A percentile compares a stretch with the other conserved stretches of the same genome.
Conservation (phyloP, 2,329 filamentous ascomycete genomes). For the Zasmidium cellare region DNA sequence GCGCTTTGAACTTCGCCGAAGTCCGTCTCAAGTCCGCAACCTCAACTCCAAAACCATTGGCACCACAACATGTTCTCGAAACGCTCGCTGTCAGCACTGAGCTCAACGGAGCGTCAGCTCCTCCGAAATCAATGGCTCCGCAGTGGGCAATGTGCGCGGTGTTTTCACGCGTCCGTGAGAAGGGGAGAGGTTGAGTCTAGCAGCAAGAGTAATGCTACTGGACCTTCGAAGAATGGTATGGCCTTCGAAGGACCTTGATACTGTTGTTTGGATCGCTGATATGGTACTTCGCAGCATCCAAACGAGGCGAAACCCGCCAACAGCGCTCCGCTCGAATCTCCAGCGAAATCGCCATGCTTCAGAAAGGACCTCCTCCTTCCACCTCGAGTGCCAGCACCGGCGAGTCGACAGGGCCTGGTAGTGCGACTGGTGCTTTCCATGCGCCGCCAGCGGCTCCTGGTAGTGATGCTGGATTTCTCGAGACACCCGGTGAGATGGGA, state of each 20-base stretch:
- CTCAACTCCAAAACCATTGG: constrained; percentile 4
- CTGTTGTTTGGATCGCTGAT: neutral
- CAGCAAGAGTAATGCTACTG: constrained; percentile 9
- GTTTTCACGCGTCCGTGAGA: constrained; percentile 21
- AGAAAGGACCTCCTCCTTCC: constrained; percentile 24
- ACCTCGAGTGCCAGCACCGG: neutral
- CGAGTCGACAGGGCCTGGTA: constrained; percentile 13
- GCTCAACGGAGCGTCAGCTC: constrained; percentile 21
- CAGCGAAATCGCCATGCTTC: constrained; percentile 27
- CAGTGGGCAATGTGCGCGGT: constrained; percentile 24
- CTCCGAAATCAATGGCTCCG: constrained; percentile 12
- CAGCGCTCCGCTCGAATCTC: constrained; percentile 26
- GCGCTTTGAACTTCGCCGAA: too few relatives aligned
- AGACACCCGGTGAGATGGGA: constrained; percentile 14
- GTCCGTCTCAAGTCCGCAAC: constrained; percentile 9
- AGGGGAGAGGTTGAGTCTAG: constrained; percentile 10
- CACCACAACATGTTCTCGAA: constrained; percentile 16
- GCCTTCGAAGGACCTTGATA: neutral
- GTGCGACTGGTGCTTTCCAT: constrained; percentile 15
- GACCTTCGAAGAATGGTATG: constrained; percentile 12
- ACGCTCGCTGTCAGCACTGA: constrained; percentile 15
- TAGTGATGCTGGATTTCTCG: constrained; percentile 17
- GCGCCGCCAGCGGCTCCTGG: constrained; percentile 13
- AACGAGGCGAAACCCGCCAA: constrained; percentile 8
- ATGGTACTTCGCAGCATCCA: constrained; percentile 5